Conservation (phyloP, 345 rosid genomes). For the Eucalyptus virginea region DNA sequence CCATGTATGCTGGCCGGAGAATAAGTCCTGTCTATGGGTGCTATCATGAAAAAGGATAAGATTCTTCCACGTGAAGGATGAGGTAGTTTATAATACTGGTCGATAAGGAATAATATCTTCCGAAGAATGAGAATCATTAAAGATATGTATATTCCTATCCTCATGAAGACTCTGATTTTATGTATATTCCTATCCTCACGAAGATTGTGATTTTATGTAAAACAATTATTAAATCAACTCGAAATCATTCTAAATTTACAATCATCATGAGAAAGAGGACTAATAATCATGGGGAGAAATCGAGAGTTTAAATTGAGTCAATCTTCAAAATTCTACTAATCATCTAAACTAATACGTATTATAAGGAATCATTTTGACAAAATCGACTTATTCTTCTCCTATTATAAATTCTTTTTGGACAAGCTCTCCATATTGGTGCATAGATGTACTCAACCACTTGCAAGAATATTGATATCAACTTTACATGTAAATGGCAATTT, state of each 20-base stretch:
- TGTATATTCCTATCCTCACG: neutral
- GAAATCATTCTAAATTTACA: neutral
- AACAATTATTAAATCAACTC: neutral
- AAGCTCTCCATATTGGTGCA: neutral
- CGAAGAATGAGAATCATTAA: neutral
- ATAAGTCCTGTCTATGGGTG: neutral
- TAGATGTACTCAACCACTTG: neutral
- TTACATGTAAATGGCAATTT: neutral
- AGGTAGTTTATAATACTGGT: neutral
- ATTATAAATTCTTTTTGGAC: neutral
- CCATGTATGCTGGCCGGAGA: neutral
- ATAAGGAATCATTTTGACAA: neutral
- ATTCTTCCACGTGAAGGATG: neutral
- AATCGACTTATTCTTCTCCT: neutral
- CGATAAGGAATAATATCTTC: neutral
- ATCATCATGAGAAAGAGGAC: neutral
- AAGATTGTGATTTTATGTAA: neutral
- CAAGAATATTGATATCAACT: neutral
- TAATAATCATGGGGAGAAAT: neutral
- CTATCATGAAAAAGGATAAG: neutral
- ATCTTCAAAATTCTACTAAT: neutral
- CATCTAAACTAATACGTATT: accelerated
- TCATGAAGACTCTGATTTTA: neutral
- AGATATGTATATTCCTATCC: neutral
- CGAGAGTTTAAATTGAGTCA: neutral